phyloP scores from a whole-genome alignment of 148 eudicot species.

The Camellia granthamiana region DNA sequence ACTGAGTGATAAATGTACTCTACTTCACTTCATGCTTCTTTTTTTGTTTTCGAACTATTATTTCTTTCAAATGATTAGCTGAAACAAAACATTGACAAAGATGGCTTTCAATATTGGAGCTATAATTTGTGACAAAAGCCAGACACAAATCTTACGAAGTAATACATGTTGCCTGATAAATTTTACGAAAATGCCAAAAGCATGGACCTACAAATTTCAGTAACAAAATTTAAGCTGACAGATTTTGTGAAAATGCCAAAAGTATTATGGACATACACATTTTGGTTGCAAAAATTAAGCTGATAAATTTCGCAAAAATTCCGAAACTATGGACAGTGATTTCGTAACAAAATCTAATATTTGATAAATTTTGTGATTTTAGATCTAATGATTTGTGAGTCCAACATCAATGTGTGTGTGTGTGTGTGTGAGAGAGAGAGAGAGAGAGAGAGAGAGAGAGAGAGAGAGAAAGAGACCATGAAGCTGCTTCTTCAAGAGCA shows the following conservation, averaged over 20 bases:
- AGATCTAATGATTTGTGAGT: neutral
- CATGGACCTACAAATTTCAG: no score
- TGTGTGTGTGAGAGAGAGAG: neutral
- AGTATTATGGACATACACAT: no score
- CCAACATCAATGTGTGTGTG: neutral
- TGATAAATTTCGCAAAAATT: no score
- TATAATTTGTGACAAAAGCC: neutral
- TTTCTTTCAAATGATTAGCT: neutral
- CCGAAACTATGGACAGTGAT: no score
- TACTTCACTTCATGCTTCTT: neutral
- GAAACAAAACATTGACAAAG: neutral
- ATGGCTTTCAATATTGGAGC: neutral
- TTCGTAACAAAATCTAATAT: no score
- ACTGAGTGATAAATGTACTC: neutral
- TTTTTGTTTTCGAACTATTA: neutral
- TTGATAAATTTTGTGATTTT: neutral
- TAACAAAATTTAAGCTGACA: no score
- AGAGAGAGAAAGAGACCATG: constrained; percentile 47
- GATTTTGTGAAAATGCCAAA: no score
- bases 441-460: neutral
- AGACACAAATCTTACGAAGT: neutral
- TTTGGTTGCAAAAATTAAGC: no score
- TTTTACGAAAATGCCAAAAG: neutral
- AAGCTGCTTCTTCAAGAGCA: constrained; percentile 83
- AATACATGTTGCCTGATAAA: neutral